Base-by-base conservation (phyloP, 2,329 filamentous ascomycete species). In the Escovopsis sp. region DNA sequence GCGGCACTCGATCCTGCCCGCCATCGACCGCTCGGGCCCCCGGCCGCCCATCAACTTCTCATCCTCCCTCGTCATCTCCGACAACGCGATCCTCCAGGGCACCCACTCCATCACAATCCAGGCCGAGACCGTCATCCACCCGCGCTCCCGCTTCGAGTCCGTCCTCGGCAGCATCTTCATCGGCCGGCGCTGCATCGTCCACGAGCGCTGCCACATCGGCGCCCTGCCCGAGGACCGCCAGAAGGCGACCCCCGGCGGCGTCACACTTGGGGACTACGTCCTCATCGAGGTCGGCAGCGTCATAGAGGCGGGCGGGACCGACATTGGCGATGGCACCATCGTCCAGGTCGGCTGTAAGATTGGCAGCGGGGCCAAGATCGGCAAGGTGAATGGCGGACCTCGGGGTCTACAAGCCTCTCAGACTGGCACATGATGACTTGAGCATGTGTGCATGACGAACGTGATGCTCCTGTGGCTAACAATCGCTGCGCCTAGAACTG, bases 51-150 rank as follows among this genome's bases (percentile, higher is more conserved):
- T 75, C 34, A 66, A 70, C 47, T 69, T 79, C 52, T 71, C 72
- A 14, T 69, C 70, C 0, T 65, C 66, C 14, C 58, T 77, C 38
- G 66, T 65, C 21, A 76, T 80, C 39, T 69, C 74, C 49, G 74
- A 79, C 43, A 68, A 68, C 39, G 72, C 75, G 10, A 59, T 71
- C 14, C 60, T 80, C 14, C 72, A 64, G 14, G 90, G 90, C 43
- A 76, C 71, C 3, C 71, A 92, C 52, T 77, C 75, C 2, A 83
- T 98, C 43, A 78, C 74, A 31, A 75, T 96, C 42, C 78, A 78
- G 38, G 68, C 81, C 17, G 77, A 85, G 49, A 78, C 75, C 4
- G 72, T 94, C 6, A 61, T 98, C n/a, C 88, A 96, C 49, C 87
- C 90, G 1, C 82, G 87, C 33, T 73, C 78, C 13, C 76, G 78